Evolutionary conservation across 352 stramenopile species (phyloP), one percentile per base, ranked within the genome.

Genomic region (Pythium plurisporium): DNA sequence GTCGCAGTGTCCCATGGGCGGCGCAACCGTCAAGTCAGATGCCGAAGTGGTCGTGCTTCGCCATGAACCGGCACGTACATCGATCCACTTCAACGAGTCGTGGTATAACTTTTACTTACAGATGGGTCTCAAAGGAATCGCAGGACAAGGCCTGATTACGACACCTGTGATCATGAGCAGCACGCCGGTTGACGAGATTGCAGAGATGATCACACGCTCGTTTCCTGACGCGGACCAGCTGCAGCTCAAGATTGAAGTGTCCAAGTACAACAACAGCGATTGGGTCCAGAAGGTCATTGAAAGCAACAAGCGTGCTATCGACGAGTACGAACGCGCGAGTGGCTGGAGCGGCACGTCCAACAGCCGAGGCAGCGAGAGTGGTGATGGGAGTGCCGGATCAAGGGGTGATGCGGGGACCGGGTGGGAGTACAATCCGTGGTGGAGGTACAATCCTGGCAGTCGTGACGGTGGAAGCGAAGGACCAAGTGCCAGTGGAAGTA

Each of bases 1-100:
- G 23, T 45, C 40, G 7, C n/a, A 65, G 22, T 81, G 72, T 25
- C 59, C 67, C 5, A 33, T 76, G 38, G 58, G 48, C 4, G 62
- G 55, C 11, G 49, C 44, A 4, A 38, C 45, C 10, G 55, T 62
- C 34, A 63, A 62, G 23, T 51, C 64, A 1, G 69, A 68, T 33
- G 72, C 68, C 2, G 54, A 64, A 12, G 64, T 80, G 48, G 50
- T 75, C 15, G 62, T 71, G 5, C 42, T 80, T 25, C 43, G 59
- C 14, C 57, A 72, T 12, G 9, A 59, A 5, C 66, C 33, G 0
- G 59, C 72, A 17, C 47, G 38, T 1, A 53, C 64, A 10, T 36
- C 41, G 0, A 61, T 77, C 11, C 48, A 57, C 17, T 68, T 68
- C 23, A 27, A n/a, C 15, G 20, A 62, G 2, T 55, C 55, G 11